Evolutionary conservation across 495 filamentous ascomycete species (phyloP).

Genomic region (Trichoderma reesei): DNA sequence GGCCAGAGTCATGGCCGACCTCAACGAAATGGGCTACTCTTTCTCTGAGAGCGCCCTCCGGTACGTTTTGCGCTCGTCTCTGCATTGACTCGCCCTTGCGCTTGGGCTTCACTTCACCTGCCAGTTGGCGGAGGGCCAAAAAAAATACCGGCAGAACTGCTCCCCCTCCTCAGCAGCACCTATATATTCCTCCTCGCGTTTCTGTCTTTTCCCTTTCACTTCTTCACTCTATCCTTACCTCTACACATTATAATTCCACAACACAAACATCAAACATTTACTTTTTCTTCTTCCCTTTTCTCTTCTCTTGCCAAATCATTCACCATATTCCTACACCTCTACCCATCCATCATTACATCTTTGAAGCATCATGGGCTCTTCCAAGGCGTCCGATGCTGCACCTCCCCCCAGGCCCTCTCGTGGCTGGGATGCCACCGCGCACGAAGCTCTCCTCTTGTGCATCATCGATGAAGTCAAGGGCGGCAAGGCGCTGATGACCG

Average conservation of each 20-base stretch:
- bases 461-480: constrained; percentile 13
- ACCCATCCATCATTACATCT: not conserved
- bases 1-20: constrained; percentile 7
- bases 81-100: not conserved
- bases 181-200: not conserved
- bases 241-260: not conserved
- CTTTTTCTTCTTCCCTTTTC: not conserved
- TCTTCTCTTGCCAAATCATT: not conserved
- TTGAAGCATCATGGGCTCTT: not conserved
- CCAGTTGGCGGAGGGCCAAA: not conserved
- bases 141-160: not conserved
- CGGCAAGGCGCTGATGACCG: constrained; percentile 10
- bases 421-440: constrained; percentile 16
- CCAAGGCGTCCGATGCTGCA: not conserved
- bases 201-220: not conserved
- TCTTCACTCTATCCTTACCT: not conserved
- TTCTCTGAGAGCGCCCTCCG: constrained; percentile 17
- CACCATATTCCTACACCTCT: not conserved
- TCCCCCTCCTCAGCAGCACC: not conserved
- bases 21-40: constrained; percentile 15
- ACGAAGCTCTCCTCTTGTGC: constrained; percentile 15
- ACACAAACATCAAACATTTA: not conserved
- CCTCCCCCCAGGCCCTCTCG: not conserved
- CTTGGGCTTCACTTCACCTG: not conserved
- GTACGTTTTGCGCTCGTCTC: constrained; percentile 6